Evolutionary conservation across 2,329 filamentous ascomycete species (phyloP).

Genomic region (Diaporthe vexans): DNA sequence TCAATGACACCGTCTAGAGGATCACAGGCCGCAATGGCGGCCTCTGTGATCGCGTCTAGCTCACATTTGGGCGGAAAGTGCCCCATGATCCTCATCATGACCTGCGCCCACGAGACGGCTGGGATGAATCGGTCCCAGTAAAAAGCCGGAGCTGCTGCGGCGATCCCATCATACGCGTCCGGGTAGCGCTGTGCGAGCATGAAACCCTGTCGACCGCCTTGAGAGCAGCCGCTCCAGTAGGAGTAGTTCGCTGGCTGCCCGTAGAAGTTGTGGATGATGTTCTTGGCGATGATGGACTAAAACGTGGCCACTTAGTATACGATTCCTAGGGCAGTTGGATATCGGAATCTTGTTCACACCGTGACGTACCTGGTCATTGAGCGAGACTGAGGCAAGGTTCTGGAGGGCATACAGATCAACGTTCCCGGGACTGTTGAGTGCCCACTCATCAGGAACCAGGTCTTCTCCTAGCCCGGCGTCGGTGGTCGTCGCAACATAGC

Average conservation of each 20-base stretch:
- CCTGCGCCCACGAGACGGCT: slow-evolving; percentile 53
- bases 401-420: slow-evolving; percentile 46
- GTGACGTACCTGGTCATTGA: slow-evolving; percentile 43
- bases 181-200: slow-evolving; percentile 67
- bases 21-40: slow-evolving; percentile 60
- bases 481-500: slow-evolving; percentile 47
- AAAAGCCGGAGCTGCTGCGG: slow-evolving; percentile 62
- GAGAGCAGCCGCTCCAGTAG: slow-evolving; percentile 72
- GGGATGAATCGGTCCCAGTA: slow-evolving; percentile 50
- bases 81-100: slow-evolving; percentile 46
- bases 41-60: slow-evolving; percentile 52
- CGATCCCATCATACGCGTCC: slow-evolving; percentile 69
- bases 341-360: background rate
- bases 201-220: slow-evolving; percentile 70
- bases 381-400: slow-evolving; percentile 44
- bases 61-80: slow-evolving; percentile 58
- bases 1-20: slow-evolving; percentile 61
- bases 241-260: slow-evolving; percentile 53
- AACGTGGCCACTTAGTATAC: background rate
- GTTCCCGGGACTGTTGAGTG: slow-evolving; percentile 29
- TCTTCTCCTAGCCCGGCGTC: slow-evolving; percentile 43
- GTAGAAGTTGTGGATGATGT: slow-evolving; percentile 59
- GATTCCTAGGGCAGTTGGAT: background rate
- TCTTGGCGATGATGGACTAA: slow-evolving; percentile 55
- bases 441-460: slow-evolving; percentile 24